Percentiles rank a stretch among this genome's conserved stretches.
phyloP scores from a whole-genome alignment of 805 yeast species.

The Metschnikowia henanensis region DNA sequence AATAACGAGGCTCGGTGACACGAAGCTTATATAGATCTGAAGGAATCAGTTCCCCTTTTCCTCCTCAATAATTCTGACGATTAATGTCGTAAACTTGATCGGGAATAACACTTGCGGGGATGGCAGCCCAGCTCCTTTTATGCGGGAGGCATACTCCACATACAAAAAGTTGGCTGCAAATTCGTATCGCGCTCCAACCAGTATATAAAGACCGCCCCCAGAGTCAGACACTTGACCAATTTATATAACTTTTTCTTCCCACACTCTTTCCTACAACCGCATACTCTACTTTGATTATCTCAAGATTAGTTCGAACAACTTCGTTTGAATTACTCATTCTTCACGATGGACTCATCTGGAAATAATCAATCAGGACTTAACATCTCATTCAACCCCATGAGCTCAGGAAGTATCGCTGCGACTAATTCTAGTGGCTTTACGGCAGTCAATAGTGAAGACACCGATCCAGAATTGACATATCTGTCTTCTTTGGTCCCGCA shows the following conservation, averaged over 20 bases:
- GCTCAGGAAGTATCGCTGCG: constrained; percentile 20
- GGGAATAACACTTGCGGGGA: constrained; percentile 1
- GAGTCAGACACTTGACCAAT: background rate
- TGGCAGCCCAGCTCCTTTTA: constrained; percentile 1
- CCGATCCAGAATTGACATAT: constrained; percentile 15
- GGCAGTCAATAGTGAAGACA: constrained; percentile 14
- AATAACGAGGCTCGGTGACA: too few species aligned
- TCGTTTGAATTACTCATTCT: background rate
- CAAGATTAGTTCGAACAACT: constrained; percentile 1
- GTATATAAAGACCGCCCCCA: constrained; percentile 13
- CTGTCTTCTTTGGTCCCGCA: constrained; percentile 9
- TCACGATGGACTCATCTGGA: constrained; percentile 9
- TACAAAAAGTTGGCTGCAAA: constrained; percentile 15
- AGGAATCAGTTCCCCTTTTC: too few species aligned
- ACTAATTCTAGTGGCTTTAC: constrained; percentile 18
- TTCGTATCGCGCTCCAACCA: constrained; percentile 10
- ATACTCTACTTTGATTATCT: background rate
- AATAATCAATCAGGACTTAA: constrained; percentile 17
- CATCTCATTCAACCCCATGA: constrained; percentile 15
- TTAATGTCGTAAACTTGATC: background rate
- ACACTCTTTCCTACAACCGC: too few species aligned
- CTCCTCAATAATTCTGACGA: too few species aligned
- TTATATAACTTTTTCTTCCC: background rate
- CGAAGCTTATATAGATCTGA: too few species aligned
- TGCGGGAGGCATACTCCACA: constrained; percentile 11